Base-by-base conservation (phyloP, 2,329 filamentous ascomycete species). In the Immersiporthe knoxdaviesiana region DNA sequence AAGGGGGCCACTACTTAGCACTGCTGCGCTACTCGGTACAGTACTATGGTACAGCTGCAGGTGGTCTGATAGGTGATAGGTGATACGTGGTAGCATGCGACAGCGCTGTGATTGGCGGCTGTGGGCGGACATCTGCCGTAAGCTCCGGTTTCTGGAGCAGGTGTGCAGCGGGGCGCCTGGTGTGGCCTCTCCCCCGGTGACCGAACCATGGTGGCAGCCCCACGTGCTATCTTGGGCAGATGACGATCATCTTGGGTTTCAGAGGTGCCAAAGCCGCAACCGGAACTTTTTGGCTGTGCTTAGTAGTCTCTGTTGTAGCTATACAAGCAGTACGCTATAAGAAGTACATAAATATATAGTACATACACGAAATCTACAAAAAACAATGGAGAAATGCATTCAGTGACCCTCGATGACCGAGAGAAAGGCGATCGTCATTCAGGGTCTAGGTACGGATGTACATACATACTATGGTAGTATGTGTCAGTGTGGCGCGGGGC, bases 211-310 rank as follows among this genome's bases (percentile, higher is more conserved):
- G 35, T 24, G 24, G 21, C 58, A n/a, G 59, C 59, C 59, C 35
- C 59, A 62, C 61, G 41, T 35, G 35, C 60, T 56, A 70, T 70
- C 39, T 68, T 52, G 35, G 47, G 44, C 50, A 70, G 65, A 70
- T 70, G 68, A 68, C 32, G 65, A 68, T 68, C 65, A 65, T 65
- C 65, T 68, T 70, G 65, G 66, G 35, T 62, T 56, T 24, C n/a
- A n/a, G n/a, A 21, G n/a, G 44, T 47, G 21, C 44, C 8, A 8
- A 47, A 47, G 21, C 44, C 44, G 44, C 44, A 47, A 47, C 21
- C 44, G 44, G 44, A 47, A 18, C 6, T n/a, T 47, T 47, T 44
- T 39, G 8, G 3, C 35, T 35, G 3, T 35, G 3, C 8, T 12
- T 39, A 8, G 35, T 35, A 35, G n/a, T 35, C 8, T 35, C 35